phyloP scores from a whole-genome alignment of 139 green algal genomes.

The Coelastrella sp. region DNA sequence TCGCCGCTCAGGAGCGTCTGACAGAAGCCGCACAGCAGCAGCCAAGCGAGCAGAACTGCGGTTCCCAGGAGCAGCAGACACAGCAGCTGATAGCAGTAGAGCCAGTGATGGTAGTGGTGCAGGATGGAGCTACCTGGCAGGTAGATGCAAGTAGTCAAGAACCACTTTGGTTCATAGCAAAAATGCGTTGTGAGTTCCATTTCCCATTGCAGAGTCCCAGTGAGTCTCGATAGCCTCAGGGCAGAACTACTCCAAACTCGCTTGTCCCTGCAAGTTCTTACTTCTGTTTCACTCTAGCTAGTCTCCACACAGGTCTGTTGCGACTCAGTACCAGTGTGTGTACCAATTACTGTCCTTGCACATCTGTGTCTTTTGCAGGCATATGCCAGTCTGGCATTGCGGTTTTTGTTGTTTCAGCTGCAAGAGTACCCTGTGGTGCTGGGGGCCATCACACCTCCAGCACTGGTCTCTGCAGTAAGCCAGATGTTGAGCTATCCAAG shows the following conservation, averaged over 20 bases:
- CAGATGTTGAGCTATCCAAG: constrained; percentile 44
- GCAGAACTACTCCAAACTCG: too few relatives aligned
- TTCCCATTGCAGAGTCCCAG: too few relatives aligned
- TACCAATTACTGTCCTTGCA: not conserved
- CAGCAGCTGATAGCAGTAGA: constrained; percentile 14
- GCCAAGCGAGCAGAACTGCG: not conserved
- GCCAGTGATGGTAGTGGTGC: not conserved
- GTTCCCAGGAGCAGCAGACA: not conserved
- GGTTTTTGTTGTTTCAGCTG: constrained; percentile 32
- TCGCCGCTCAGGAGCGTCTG: not conserved
- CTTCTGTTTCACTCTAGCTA: too few relatives aligned
- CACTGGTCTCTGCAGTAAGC: constrained; percentile 16
- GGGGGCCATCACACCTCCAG: not conserved
- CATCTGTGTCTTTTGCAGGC: constrained; percentile 3
- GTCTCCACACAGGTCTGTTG: too few relatives aligned
- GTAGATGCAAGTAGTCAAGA: not conserved
- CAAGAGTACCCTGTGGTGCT: constrained; percentile 13
- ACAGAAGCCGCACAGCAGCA: not conserved
- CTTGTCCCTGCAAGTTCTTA: too few relatives aligned
- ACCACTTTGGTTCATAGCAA: too few relatives aligned
- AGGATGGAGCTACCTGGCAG: not conserved
- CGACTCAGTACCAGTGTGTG: too few relatives aligned
- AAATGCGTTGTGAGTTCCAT: too few relatives aligned
- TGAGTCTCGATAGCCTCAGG: too few relatives aligned
- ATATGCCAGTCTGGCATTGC: not conserved